Base-by-base conservation (phyloP, 306 rosid genomes). In the Cotoneaster glaucophyllus region DNA sequence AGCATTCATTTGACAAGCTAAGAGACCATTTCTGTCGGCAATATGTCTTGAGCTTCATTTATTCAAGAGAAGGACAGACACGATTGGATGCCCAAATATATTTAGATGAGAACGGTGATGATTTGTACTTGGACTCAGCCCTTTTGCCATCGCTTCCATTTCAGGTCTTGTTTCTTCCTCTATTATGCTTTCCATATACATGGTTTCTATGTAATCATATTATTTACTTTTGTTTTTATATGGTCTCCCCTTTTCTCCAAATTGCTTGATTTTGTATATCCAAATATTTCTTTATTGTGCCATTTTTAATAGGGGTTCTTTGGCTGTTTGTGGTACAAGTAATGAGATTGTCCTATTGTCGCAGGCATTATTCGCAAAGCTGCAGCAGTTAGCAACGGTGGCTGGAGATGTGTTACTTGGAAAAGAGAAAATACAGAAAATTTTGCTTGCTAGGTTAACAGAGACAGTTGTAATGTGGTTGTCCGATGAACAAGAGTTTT, bases 401-500 rank as follows among this genome's bases (percentile, higher is more conserved):
- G 99, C 99, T 10, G 98, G 97, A 68, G 98, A 95, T 83, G 99
- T 95, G 44, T 85, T 95, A 71, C 91, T 79, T 71, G 99, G 96
- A 79, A 95, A 84, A 83, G 97, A 95, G 31, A 92, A 89, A 82
- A 87, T 95, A 80, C 97, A 95, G 84, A 95, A 95, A 81, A 89
- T 88, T 84, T 88, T 95, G 86, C 97, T 95, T 71, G 99, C 99
- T 44, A 88, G 99, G 84, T 81, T 95, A 66, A 95, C 99, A 14
- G 99, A 95, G 91, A 95, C 99, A 26, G 92, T 95, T 79, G 86
- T 95, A 67, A 95, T 95, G 85, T 95, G 99, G 99, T 77, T 95
- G 84, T 90, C 97, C 19, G 97, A 89, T 78, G 99, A 92, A 66
- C 99, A 95, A 81, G 99, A 95, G 80, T 92, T 95, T 85, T 95